phyloP scores from a whole-genome alignment of 148 eudicot genomes.

The Rhododendron williamsianum region DNA sequence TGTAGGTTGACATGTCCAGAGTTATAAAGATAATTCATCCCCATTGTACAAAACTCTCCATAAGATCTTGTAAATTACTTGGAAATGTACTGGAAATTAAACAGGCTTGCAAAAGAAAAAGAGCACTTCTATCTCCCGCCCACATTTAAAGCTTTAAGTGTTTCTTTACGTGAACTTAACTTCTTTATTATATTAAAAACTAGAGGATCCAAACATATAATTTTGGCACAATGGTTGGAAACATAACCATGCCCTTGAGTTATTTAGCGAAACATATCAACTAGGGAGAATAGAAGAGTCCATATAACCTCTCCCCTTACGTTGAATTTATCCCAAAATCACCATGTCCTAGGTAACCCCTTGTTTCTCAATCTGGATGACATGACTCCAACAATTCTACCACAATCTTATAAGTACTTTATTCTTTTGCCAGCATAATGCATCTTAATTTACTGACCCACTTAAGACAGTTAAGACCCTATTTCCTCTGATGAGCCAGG shows the following conservation, averaged over 20 bases:
- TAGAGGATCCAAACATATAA: neutral
- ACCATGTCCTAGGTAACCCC: neutral
- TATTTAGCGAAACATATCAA: neutral
- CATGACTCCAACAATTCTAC: neutral
- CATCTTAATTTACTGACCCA: constrained; percentile 1
- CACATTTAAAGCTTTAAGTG: neutral
- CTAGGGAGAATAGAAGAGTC: neutral
- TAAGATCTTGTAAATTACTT: neutral
- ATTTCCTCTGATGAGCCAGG: neutral
- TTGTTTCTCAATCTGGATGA: neutral
- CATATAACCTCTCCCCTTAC: neutral
- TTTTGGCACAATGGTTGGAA: neutral
- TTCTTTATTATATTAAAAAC: neutral
- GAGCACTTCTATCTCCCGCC: neutral
- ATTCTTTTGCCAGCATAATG: neutral
- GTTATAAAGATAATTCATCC: neutral
- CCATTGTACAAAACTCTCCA: neutral
- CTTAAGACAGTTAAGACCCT: neutral
- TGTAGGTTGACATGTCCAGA: neutral
- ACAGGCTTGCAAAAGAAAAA: neutral
- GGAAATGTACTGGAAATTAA: neutral
- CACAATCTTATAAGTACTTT: neutral
- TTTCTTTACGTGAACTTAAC: neutral
- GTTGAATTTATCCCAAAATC: neutral
- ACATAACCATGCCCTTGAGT: neutral